Conservation (phyloP, 352 stramenopile genomes). For the Pythium pectinolyticum region DNA sequence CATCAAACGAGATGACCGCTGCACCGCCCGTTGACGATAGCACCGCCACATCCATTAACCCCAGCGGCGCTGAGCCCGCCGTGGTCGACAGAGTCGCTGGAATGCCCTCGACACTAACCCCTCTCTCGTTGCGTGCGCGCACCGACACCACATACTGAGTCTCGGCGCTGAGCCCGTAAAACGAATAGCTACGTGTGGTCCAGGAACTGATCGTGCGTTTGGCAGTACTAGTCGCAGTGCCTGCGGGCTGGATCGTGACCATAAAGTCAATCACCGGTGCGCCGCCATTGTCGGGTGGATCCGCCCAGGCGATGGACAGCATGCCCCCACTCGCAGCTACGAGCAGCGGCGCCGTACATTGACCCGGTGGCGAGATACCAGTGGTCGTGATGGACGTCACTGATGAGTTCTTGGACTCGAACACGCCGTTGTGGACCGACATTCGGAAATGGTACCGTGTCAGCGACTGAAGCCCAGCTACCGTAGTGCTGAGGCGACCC, state of each 20-base stretch:
- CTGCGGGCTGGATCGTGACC: slow-evolving; percentile 14
- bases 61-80: slow-evolving; percentile 31
- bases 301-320: slow-evolving; percentile 35
- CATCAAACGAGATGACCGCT: slow-evolving; percentile 47
- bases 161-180: slow-evolving; percentile 41
- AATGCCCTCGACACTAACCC: slow-evolving; percentile 34
- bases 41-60: slow-evolving; percentile 30
- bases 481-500: slow-evolving; percentile 27
- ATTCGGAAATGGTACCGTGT: slow-evolving; percentile 43
- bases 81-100: slow-evolving; percentile 37
- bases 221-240: background rate
- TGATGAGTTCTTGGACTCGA: slow-evolving; percentile 47
- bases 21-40: slow-evolving; percentile 45
- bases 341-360: slow-evolving; percentile 27
- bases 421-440: slow-evolving; percentile 46
- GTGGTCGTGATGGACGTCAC: slow-evolving; percentile 35
- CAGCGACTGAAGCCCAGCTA: slow-evolving; percentile 33
- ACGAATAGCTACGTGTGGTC: slow-evolving; percentile 24
- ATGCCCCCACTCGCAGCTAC: slow-evolving; percentile 25
- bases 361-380: slow-evolving; percentile 46
- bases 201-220: background rate
- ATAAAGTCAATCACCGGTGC: slow-evolving; percentile 32
- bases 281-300: slow-evolving; percentile 48
- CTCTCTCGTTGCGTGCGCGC: slow-evolving; percentile 42
- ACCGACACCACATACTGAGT: slow-evolving; percentile 50